These are phyloP conservation scores for Pelagophyceae sp. DNA, from an alignment of 352 stramenopile genomes.

Conservation along the genomic window DNA sequence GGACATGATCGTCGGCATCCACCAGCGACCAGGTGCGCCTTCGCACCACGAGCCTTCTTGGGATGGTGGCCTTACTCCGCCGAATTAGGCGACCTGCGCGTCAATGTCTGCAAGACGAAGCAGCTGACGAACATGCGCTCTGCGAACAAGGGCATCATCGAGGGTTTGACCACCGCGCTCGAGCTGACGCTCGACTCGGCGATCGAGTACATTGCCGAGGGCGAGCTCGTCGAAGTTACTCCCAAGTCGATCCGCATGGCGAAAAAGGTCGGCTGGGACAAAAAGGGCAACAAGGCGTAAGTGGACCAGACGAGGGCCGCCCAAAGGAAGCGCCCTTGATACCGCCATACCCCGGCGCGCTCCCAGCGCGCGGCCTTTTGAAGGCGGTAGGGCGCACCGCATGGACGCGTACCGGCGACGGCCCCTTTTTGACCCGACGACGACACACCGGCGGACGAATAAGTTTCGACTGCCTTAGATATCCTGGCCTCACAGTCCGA, in stretches of 20 bases:
- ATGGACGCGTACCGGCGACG: no score
- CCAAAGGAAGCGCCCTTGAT: no score
- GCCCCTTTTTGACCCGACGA: no score
- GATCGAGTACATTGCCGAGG: conserved; percentile 90
- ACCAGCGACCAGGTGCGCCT: conserved; percentile 84
- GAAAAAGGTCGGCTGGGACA: conserved; percentile 60
- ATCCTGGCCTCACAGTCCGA: no score
- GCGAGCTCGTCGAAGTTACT: conserved; percentile 98
- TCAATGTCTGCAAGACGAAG: conserved; percentile 98
- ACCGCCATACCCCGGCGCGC: no score
- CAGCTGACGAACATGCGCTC: conserved; percentile 96
- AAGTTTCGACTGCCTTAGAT: no score
- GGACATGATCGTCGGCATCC: conserved; percentile 93
- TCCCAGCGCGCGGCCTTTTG: no score
- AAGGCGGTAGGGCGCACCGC: no score
- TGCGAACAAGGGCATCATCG: conserved; percentile 87
- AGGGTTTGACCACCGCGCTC: conserved; percentile 81
- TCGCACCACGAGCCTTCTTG: no score
- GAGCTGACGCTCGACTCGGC: conserved; percentile 91
- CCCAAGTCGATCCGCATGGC: conserved; percentile 86
- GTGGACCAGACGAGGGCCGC: no score
- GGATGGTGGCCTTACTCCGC: no score
- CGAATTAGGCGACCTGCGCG: conserved; percentile 95
- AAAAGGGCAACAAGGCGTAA: conserved; percentile 39
- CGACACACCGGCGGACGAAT: no score